Base-by-base conservation (phyloP, 305 asterid species). In the Fraxinus angustifolia region DNA sequence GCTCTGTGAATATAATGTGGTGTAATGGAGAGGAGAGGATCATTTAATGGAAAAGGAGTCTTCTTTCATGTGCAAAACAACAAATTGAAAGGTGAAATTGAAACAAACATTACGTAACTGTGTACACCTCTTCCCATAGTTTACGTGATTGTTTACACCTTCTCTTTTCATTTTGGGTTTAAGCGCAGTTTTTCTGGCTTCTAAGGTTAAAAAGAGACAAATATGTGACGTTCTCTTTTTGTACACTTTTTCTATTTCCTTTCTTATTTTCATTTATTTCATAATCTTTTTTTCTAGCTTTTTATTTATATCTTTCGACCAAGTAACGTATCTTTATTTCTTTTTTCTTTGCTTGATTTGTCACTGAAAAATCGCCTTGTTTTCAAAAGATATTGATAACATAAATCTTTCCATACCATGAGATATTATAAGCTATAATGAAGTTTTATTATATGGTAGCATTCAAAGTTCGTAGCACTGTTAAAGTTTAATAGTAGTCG, bases 11-110 rank as follows among this genome's bases (percentile, higher is more conserved):
- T 81, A 75, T 81, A 75, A 84, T 26, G 76, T 62, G 83, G 82
- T 78, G 73, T 78, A 42, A 77, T 67, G 71, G 70, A 19, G 78
- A 16, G 48, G 26, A 36, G 58, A 7, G 81, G 75, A 81, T 78
- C 85, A 81, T 68, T 82, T 34, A 71, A 78, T 78, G 38, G 68
- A 50, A 79, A 85, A 83, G 42, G 30, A 83, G 85, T 40, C 67
- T 79, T 82, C 40, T 77, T 82, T 79, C 77, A 78, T 70, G 77
- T 70, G 26, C 77, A 82, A 82, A 82, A 85, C 85, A 82, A 75
- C 87, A 85, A 84, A 26, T 16, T n/a, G 75, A 70, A 70, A 14
- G 75, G 75, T 70, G 45, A 31, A 31, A 70, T 33, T 70, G 14
- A n/a, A 70, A 70, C 75, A 30, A 70, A 70, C 42, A 70, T 70